These are phyloP conservation scores for Lentinus tigrinus DNA, from an alignment of 768 basidiomycete genomes.

Conservation along the genomic window DNA sequence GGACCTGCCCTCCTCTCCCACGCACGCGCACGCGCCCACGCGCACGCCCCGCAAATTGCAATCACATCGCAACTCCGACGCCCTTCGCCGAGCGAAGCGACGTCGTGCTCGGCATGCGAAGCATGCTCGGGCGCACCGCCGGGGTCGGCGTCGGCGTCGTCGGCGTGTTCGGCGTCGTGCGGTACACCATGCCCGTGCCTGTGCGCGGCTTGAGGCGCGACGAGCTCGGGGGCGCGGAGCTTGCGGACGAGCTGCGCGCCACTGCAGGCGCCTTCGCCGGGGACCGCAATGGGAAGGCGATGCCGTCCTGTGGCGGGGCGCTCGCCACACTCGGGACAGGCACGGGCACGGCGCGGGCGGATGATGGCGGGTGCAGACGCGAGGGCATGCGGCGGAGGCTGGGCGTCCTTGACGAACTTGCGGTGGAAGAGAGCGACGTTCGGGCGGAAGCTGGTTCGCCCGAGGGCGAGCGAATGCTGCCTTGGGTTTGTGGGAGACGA, in stretches of 20 bases:
- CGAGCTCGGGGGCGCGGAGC: background rate
- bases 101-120: constrained; percentile 22
- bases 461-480: constrained; percentile 5
- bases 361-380: background rate
- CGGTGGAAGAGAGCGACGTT: background rate
- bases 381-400: constrained; percentile 3
- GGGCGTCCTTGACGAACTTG: background rate
- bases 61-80: constrained; percentile 16
- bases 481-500: constrained; percentile 18
- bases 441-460: background rate
- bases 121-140: constrained; percentile 17
- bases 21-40: no score
- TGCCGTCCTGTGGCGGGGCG: constrained; percentile 3
- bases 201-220: constrained; percentile 42
- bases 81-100: constrained; percentile 15
- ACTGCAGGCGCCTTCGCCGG: background rate
- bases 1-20: background rate
- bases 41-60: background rate
- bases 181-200: constrained; percentile 71
- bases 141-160: background rate
- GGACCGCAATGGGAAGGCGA: constrained; percentile 4
- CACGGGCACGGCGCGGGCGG: background rate
- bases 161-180: constrained; percentile 30
- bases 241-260: background rate
- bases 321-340: background rate